Evolutionary conservation across 345 rosid genomes (phyloP), one percentile per base, ranked within the genome.

Genomic region (Camelina laxa): DNA sequence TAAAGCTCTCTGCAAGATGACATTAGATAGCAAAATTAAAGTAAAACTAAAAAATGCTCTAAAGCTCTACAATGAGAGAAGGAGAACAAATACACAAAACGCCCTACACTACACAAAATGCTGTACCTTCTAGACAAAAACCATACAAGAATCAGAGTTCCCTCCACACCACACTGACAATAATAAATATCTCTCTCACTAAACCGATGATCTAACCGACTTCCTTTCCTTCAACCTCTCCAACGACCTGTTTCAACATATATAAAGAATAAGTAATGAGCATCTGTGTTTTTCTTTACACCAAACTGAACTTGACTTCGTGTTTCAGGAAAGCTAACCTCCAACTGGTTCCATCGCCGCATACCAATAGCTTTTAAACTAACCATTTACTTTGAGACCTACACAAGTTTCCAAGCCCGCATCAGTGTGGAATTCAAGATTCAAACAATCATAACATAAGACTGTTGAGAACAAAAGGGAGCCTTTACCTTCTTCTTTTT

Each of bases 21-120:
- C 20, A 56, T 31, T 44, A 65, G 44, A 51, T 50, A 57, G 15
- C 58, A 73, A 55, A 27, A 49, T 65, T 42, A 44, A 59, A 59
- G 51, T 60, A 31, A 27, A 31, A 33, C 69, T 33, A 69, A 69
- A 27, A 75, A 61, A 63, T 44, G 65, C 70, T 70, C 80, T 76
- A 76, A 64, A 62, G 51, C 68, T 75, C 79, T 75, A 75, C 74
- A 75, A 51, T 4, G 69, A 75, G 79, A 75, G 79, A 68, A 75
- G 39, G 70, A 35, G 39, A 76, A 56, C 60, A 76, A 56, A 76
- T 56, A 64, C 75, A 69, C 65, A 69, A 53, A 41, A 49, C 30
- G 30, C 16, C 79, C 70, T 69, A 76, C 80, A 76, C 80, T 76
- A 64, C 71, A 70, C 80, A 75, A 76, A 76, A 36, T 27, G 39